phyloP scores from a whole-genome alignment of 129 eudicot species.

The Glebionis coronaria region DNA sequence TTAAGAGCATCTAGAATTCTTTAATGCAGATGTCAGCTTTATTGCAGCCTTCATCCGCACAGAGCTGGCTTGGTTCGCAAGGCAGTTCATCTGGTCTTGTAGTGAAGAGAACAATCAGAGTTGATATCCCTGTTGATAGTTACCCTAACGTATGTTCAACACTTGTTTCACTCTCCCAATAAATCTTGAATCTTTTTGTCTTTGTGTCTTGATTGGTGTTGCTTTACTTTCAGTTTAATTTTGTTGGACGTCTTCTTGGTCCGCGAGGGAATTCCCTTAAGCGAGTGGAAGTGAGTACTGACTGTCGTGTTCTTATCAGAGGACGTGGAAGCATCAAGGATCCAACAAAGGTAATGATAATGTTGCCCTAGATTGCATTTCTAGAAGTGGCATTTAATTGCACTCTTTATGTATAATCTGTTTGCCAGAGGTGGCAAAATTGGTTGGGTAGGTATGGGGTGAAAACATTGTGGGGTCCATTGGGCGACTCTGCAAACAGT shows the following conservation, averaged over 20 bases:
- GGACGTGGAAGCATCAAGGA: slow-evolving; percentile 99
- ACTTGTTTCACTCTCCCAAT: slow-evolving; percentile 2
- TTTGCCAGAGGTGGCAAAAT: neutral
- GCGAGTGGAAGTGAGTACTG: slow-evolving; percentile 95
- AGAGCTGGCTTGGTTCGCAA: slow-evolving; percentile 93
- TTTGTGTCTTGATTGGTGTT: slow-evolving; percentile 4
- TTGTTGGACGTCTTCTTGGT: slow-evolving; percentile 99
- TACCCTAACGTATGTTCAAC: slow-evolving; percentile 65
- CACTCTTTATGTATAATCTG: no score
- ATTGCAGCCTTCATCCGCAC: slow-evolving; percentile 76
- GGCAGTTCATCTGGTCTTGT: slow-evolving; percentile 88
- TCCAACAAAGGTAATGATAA: slow-evolving; percentile 72
- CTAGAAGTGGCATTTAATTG: neutral
- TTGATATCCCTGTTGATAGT: slow-evolving; percentile 84
- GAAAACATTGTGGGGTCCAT: neutral
- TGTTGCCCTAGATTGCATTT: neutral
- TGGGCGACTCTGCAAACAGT: no score
- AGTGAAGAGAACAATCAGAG: slow-evolving; percentile 86
- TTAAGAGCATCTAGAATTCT: slow-evolving; percentile 30
- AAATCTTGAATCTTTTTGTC: neutral
- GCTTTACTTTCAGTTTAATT: slow-evolving; percentile 61
- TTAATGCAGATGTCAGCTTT: slow-evolving; percentile 81
- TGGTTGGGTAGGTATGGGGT: neutral
- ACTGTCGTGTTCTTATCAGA: slow-evolving; percentile 92
- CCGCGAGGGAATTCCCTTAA: slow-evolving; percentile 97